Percentiles rank a stretch among this genome's conserved stretches.
phyloP scores from a whole-genome alignment of 176 grass and related monocot genomes.

The Musa itinerans region DNA sequence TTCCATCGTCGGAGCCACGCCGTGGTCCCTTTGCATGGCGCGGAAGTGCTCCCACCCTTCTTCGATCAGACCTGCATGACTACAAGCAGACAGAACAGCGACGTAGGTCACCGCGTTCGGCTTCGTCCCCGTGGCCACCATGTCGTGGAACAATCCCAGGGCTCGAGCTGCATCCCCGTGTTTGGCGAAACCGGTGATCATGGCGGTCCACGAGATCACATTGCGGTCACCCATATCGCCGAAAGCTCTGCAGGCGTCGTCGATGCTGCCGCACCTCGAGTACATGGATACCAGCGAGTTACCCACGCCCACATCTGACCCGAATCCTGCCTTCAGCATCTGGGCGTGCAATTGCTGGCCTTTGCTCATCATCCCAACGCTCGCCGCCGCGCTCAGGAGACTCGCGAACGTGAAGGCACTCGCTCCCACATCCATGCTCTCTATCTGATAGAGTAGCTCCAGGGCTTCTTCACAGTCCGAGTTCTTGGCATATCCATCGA shows the following conservation, averaged over 20 bases:
- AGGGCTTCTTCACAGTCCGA: constrained; percentile 22
- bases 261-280: constrained; percentile 70
- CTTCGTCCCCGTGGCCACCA: constrained; percentile 46
- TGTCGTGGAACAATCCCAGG: constrained; percentile 43
- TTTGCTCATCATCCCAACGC: constrained; percentile 59
- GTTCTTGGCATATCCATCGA: constrained; percentile 25
- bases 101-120: constrained; percentile 80
- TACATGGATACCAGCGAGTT: constrained; percentile 92
- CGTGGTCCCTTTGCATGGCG: constrained; percentile 52
- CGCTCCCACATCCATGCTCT: constrained; percentile 37
- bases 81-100: constrained; percentile 75
- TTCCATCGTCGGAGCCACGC: constrained; percentile 63
- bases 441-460: constrained; percentile 25
- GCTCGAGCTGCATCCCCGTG: constrained; percentile 53
- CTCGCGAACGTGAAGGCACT: constrained; percentile 73
- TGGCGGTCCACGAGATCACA: constrained; percentile 87
- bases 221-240: constrained; percentile 51
- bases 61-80: constrained; percentile 59
- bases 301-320: constrained; percentile 40
- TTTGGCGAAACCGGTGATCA: constrained; percentile 79
- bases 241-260: constrained; percentile 50
- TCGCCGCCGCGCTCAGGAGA: constrained; percentile 63
- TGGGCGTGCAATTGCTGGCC: constrained; percentile 71
- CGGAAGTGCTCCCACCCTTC: constrained; percentile 67
- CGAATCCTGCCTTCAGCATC: constrained; percentile 58